Conservation (phyloP, 352 stramenopile genomes). For the Phytophthora boehmeriae region DNA sequence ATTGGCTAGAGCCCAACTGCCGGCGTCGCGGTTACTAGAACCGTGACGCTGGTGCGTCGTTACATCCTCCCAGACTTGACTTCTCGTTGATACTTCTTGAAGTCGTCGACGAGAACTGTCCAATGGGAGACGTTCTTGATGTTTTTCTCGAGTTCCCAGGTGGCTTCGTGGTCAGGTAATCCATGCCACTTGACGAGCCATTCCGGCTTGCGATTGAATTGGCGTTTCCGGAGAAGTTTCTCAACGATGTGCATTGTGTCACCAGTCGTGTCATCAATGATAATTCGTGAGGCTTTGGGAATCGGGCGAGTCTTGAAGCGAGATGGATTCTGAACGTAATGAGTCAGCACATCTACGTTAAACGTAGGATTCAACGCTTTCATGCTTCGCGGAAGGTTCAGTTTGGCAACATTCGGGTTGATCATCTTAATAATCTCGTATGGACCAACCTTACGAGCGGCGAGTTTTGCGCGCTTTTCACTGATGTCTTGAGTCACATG, state of each 20-base stretch:
- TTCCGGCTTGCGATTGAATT: background rate
- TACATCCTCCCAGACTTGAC: too few species aligned
- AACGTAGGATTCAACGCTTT: slow-evolving; percentile 13
- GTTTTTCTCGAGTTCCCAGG: slow-evolving; percentile 5
- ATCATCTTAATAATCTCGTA: slow-evolving; percentile 11
- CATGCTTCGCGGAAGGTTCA: slow-evolving; percentile 3
- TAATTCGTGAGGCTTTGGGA: slow-evolving; percentile 1
- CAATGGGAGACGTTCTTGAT: slow-evolving; percentile 19
- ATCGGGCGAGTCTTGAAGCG: background rate
- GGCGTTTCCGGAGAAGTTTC: slow-evolving; percentile 6
- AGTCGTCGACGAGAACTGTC: background rate
- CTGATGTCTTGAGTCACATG: slow-evolving; percentile 15
- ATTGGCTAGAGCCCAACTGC: too few species aligned
- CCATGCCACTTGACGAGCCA: slow-evolving; percentile 14
- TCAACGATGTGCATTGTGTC: slow-evolving; percentile 12
- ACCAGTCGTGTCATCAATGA: slow-evolving; percentile 5
- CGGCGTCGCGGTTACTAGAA: too few species aligned
- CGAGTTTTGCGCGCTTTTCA: slow-evolving; percentile 14
- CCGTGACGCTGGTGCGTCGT: too few species aligned
- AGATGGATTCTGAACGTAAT: slow-evolving; percentile 1
- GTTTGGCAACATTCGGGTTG: slow-evolving; percentile 14
- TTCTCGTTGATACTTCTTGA: too few species aligned
- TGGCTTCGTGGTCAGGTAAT: slow-evolving; percentile 12
- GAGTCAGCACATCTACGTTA: slow-evolving; percentile 11
- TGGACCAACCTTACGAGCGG: slow-evolving; percentile 15